A percentile compares a stretch with the other conserved stretches of the same genome.
These are phyloP conservation scores for Coleophoma cylindrospora DNA, from an alignment of 2,329 filamentous ascomycete genomes.

Conservation along the genomic window DNA sequence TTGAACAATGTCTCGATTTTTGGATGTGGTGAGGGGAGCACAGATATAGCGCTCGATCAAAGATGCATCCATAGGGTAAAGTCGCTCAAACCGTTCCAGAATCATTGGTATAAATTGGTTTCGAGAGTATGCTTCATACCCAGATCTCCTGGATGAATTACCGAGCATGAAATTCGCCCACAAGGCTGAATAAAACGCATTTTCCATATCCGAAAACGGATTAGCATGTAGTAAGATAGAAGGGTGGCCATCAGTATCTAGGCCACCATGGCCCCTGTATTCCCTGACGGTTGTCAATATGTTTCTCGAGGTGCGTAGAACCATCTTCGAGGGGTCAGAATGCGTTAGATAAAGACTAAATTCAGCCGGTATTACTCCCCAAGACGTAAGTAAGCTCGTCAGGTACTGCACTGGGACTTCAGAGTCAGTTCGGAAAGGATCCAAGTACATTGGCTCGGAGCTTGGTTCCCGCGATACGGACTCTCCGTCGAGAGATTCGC, in stretches of 20 bases:
- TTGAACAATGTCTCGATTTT: slow-evolving; percentile 24
- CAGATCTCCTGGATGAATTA: slow-evolving; percentile 10
- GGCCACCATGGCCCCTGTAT: slow-evolving; percentile 28
- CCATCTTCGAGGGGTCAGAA: slow-evolving; percentile 60
- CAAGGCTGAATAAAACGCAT: slow-evolving; percentile 31
- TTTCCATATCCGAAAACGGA: slow-evolving; percentile 28
- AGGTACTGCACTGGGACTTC: slow-evolving; percentile 62
- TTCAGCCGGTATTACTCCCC: slow-evolving; percentile 35
- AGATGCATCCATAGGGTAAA: slow-evolving; percentile 31
- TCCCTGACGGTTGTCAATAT: slow-evolving; percentile 68
- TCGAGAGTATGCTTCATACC: slow-evolving; percentile 16
- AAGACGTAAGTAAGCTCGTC: slow-evolving; percentile 48
- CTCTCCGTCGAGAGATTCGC: slow-evolving; percentile 54
- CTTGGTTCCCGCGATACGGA: slow-evolving; percentile 31
- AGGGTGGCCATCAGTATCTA: slow-evolving; percentile 28
- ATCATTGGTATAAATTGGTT: slow-evolving; percentile 28
- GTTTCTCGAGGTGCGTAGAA: slow-evolving; percentile 73
- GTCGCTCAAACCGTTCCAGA: slow-evolving; percentile 27
- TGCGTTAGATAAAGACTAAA: slow-evolving; percentile 54
- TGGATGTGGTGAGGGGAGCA: slow-evolving; percentile 21
- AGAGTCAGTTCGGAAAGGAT: slow-evolving; percentile 67
- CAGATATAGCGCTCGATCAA: slow-evolving; percentile 31
- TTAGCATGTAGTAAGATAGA: slow-evolving; percentile 23
- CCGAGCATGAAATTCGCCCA: slow-evolving; percentile 31
- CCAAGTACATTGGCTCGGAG: slow-evolving; percentile 67